Evolutionary conservation across 306 rosid genomes (phyloP), one percentile per base, ranked within the genome.

Genomic region (Mimosa bimucronata): DNA sequence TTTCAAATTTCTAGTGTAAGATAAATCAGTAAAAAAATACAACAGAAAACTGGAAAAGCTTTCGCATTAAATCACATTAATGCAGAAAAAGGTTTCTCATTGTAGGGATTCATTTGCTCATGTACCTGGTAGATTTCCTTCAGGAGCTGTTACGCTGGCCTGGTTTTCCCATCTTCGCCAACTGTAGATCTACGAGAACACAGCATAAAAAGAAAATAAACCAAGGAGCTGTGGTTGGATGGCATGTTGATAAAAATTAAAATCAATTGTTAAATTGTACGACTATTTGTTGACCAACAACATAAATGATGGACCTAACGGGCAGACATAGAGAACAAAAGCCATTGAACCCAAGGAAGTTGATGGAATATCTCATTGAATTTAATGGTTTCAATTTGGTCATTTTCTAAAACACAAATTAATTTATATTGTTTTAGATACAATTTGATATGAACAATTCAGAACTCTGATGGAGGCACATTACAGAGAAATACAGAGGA

Each of bases 91-190:
- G 48, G 29, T 37, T 37, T 66, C 74, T 74, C 72, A 40, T 75
- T 77, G 53, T 45, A 79, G 62, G 13, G 58, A 31, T 70, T 34
- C 13, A 79, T 14, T 79, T 42, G 80, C 61, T 18, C 15, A 38
- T 42, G 77, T 90, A 94, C 97, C 97, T 91, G 79, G 92, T 74
- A 82, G 48, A 75, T 86, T 90, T 64, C 81, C 97, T 14, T 87
- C 97, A 31, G 73, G 82, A 70, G 79, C 79, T 34, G 38, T 34
- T 50, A 77, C 48, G 30, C 66, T 83, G 74, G 86, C 90, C 79
- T 88, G 96, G 81, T 81, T 89, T 90, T 95, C 97, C 98, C 98
- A 95, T 87, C 90, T 91, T 73, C 88, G 86, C 98, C 98, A 95
- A 81, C 98, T 95, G 79, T 92, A 95, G 72, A 92, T 95, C 98